Evolutionary conservation across 192 early-diverging fungal species (phyloP).

Genomic region (Chytriomyces hyalinus): DNA sequence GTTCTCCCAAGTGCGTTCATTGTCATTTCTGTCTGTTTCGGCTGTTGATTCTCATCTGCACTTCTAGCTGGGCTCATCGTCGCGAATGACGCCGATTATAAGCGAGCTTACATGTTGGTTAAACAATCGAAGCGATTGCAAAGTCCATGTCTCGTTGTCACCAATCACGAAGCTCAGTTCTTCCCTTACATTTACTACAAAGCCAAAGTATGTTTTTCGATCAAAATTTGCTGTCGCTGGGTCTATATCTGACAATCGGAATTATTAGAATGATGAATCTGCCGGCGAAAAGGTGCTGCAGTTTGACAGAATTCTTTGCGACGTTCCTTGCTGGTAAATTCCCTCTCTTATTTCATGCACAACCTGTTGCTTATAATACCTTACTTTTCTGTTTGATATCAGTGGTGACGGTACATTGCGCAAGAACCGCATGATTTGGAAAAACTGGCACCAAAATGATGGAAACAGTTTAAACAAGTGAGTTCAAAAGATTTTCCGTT

Average conservation of each 20-base stretch:
- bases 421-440: slow-evolving; percentile 94
- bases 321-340: slow-evolving; percentile 82
- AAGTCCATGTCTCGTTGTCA: slow-evolving; percentile 90
- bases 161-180: slow-evolving; percentile 92
- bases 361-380: neutral
- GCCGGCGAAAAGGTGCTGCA: slow-evolving; percentile 56
- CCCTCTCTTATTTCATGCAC: neutral
- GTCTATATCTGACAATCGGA: neutral
- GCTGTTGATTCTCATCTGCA: slow-evolving; percentile 45
- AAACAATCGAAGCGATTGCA: slow-evolving; percentile 94
- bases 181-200: slow-evolving; percentile 77
- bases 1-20: slow-evolving; percentile 12
- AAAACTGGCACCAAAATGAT: slow-evolving; percentile 76
- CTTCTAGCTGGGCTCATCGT: slow-evolving; percentile 79
- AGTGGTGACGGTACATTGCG: slow-evolving; percentile 96
- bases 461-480: slow-evolving; percentile 80
- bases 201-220: slow-evolving; percentile 28
- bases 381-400: slow-evolving; percentile 1
- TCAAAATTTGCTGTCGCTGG: slow-evolving; percentile 6
- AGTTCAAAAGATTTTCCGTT: neutral
- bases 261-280: slow-evolving; percentile 32
- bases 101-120: slow-evolving; percentile 90
- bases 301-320: slow-evolving; percentile 96
- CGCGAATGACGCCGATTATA: slow-evolving; percentile 95
- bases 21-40: neutral